These are phyloP conservation scores for Apiotrichum gracile DNA, from an alignment of 1,284 basidiomycete species.

Conservation along the genomic window DNA sequence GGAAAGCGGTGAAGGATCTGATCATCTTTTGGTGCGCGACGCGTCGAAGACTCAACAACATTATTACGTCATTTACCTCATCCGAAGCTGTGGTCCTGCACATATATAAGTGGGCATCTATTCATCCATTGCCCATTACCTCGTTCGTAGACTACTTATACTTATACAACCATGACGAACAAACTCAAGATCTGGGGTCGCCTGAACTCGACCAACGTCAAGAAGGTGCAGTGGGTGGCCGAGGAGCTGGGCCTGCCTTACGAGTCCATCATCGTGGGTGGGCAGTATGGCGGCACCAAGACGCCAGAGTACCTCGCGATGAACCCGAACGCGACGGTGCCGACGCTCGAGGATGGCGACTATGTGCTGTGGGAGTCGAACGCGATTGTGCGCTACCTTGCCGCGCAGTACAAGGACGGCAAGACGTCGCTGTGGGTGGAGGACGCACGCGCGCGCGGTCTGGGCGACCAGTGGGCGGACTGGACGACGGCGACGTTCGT, in stretches of 20 bases:
- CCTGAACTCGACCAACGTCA: slow-evolving; percentile 12
- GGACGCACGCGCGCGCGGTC: background rate
- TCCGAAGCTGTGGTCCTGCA: no score
- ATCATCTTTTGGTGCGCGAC: no score
- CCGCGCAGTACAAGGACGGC: background rate
- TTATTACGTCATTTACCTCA: no score
- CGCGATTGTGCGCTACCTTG: slow-evolving; percentile 15
- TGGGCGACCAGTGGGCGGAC: slow-evolving; percentile 13
- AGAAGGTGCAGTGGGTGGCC: slow-evolving; percentile 12
- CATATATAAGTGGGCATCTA: background rate
- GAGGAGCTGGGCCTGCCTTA: slow-evolving; percentile 6
- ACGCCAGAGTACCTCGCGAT: slow-evolving; percentile 7
- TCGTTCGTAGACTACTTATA: no score
- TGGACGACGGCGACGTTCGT: slow-evolving; percentile 1
- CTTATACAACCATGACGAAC: background rate
- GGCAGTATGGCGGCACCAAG: slow-evolving; percentile 1
- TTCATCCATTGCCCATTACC: background rate
- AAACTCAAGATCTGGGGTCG: slow-evolving; percentile 16
- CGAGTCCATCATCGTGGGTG: slow-evolving; percentile 5
- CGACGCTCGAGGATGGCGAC: slow-evolving; percentile 10
- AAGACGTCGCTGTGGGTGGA: background rate
- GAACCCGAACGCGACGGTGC: slow-evolving; percentile 12
- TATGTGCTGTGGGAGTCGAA: slow-evolving; percentile 12
- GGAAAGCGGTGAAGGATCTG: no score
- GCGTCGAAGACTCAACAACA: no score